These are phyloP conservation scores for Boletus smithii DNA, from an alignment of 1,284 basidiomycete species.

Conservation along the genomic window DNA sequence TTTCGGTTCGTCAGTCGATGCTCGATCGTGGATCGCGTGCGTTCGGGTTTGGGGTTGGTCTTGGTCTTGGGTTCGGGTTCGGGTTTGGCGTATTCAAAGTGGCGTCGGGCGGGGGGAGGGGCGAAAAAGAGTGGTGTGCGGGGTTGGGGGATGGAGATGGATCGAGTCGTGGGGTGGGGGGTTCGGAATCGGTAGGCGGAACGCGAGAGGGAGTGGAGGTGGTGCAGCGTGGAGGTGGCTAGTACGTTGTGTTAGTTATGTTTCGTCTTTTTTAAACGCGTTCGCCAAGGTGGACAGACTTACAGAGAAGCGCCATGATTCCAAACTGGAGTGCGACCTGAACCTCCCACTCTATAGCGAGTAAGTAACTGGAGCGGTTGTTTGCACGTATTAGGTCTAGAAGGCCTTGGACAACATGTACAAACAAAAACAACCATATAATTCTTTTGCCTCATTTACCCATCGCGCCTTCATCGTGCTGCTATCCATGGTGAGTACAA, in stretches of 20 bases:
- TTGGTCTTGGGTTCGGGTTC: not conserved
- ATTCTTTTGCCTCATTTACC: too few relatives aligned
- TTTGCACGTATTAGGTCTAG: constrained; percentile 24
- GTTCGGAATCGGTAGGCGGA: not conserved
- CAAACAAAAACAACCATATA: constrained; percentile 17
- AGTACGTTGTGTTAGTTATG: not conserved
- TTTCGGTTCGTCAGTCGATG: constrained; percentile 31
- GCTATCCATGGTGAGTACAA: constrained; percentile 19
- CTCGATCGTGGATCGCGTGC: too few relatives aligned
- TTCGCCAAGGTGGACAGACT: constrained; percentile 3
- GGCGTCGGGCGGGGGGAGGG: constrained; percentile 14
- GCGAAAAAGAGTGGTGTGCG: not conserved
- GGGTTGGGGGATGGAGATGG: not conserved
- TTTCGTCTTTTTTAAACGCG: too few relatives aligned
- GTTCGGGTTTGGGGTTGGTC: not conserved
- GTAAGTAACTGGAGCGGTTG: constrained; percentile 15
- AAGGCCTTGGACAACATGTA: constrained; percentile 25
- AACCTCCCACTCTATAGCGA: too few relatives aligned
- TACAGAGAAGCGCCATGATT: constrained; percentile 12
- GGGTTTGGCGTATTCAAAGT: not conserved
- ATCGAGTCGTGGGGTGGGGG: constrained; percentile 1
- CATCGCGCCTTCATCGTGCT: not conserved
- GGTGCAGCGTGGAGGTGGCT: constrained; percentile 5
- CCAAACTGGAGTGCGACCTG: not conserved
- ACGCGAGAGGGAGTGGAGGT: constrained; percentile 1